phyloP scores from a whole-genome alignment of 1,284 basidiomycete genomes.

The Tilletia horrida region DNA sequence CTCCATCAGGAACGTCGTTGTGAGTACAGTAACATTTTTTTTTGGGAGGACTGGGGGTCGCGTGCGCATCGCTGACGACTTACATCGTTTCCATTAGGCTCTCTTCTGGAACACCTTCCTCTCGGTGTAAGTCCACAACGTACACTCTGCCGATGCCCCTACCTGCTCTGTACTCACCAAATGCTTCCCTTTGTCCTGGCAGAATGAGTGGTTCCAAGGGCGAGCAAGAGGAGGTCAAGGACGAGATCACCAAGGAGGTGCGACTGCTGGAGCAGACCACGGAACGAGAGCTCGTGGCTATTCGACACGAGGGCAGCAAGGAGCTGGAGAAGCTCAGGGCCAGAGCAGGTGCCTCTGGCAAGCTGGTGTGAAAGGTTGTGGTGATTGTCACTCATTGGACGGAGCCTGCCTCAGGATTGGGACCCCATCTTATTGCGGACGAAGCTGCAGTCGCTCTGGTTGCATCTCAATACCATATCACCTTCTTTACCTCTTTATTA shows the following conservation, averaged over 20 bases:
- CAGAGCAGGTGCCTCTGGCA: neutral
- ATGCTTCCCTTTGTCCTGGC: neutral
- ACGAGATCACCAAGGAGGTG: neutral
- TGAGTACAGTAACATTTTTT: neutral
- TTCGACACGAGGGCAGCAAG: constrained; percentile 2
- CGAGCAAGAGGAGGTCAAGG: constrained; percentile 7
- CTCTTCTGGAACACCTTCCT: constrained; percentile 50
- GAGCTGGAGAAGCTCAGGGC: constrained; percentile 15
- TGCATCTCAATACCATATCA: too few species aligned
- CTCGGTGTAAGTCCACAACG: constrained; percentile 21
- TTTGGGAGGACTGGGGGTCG: too few species aligned
- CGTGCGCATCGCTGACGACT: too few species aligned
- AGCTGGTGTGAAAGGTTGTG: neutral
- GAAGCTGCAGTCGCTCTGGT: too few species aligned
- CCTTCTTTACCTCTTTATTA: too few species aligned
- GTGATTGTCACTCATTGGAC: too few species aligned
- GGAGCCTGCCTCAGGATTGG: too few species aligned
- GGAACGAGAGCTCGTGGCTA: constrained; percentile 4
- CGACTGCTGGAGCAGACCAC: neutral
- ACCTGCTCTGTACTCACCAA: neutral
- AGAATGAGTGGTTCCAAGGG: neutral
- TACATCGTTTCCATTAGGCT: neutral
- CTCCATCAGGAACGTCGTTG: neutral
- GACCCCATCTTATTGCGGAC: too few species aligned
- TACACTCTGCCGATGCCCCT: neutral